A percentile compares a stretch with the other conserved stretches of the same genome.
Conservation (phyloP, 2,329 filamentous ascomycete genomes). For the Raffaelea arxii region DNA sequence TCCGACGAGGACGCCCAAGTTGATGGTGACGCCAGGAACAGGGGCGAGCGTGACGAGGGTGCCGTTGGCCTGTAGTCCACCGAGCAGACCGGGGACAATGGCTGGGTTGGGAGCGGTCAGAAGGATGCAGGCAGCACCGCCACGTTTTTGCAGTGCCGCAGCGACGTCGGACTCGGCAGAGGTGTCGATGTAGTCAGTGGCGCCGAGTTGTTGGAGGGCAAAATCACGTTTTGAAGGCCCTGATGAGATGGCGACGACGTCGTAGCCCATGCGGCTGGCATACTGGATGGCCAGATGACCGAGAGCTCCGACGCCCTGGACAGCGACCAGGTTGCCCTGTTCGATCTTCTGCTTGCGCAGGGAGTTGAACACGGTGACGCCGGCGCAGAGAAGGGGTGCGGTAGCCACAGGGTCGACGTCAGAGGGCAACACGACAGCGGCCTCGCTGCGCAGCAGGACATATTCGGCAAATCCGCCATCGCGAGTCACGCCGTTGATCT, state of each 20-base stretch:
- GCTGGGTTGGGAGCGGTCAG: conserved; percentile 53
- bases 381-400: conserved; percentile 54
- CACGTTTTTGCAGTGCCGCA: conserved; percentile 33
- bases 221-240: conserved; percentile 60
- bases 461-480: conserved; percentile 64
- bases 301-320: conserved; percentile 65
- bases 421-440: conserved; percentile 44
- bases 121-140: conserved; percentile 52
- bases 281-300: conserved; percentile 73
- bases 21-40: conserved; percentile 33
- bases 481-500: conserved; percentile 54
- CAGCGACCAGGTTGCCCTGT: conserved; percentile 42
- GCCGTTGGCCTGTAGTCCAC: conserved; percentile 42
- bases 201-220: conserved; percentile 49
- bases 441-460: conserved; percentile 48
- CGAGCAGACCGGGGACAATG: conserved; percentile 41
- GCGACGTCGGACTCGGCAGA: conserved; percentile 41
- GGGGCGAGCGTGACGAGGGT: conserved; percentile 52
- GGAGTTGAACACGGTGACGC: conserved; percentile 53
- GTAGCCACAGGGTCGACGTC: conserved; percentile 41
- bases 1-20: conserved; percentile 29
- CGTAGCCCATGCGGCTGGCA: conserved; percentile 66
- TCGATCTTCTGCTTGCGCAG: conserved; percentile 44
- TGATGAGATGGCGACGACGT: conserved; percentile 54
- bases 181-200: conserved; percentile 50